Base-by-base conservation (phyloP, 1,284 basidiomycete genomes). In the Moesziomyces antarcticus region DNA sequence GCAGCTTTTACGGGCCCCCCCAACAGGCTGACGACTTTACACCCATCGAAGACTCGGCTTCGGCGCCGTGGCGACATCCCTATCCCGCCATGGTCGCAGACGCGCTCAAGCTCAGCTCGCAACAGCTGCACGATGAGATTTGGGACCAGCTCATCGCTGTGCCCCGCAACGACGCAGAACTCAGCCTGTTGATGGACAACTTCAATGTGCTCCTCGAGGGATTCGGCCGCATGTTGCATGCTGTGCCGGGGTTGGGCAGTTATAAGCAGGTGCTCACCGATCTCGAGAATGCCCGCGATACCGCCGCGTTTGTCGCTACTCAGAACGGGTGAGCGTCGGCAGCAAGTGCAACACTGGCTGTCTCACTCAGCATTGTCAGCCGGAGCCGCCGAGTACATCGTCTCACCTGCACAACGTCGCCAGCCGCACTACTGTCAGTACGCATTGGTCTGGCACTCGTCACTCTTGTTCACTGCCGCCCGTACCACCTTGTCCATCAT, bases 31-130 rank as follows among this genome's bases (percentile, higher is more conserved):
- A 47, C 16, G 50, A 56, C 21, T 58, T 50, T 35, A 69, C 53
- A 4, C 71, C 65, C 0, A 69, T 74, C 47, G 72, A 74, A 43
- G 72, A 70, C 13, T 63, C 59, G 1, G 59, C 59, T 11, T 60
- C 65, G 18, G 72, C 72, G 3, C 73, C 73, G 13, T 75, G 73
- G 73, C 27, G 68, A 0, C 73, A 75, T 37, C 73, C 73, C 0
- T 75, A 75, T 43, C 73, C 73, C 5, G 57, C 65, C 3, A 67
- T 75, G 57, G 63, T 68, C 3, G 73, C 73, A 3, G 73, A 75
- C 24, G 54, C 55, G 4, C 35, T 75, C 20, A 67, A 68, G 40
- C 37, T 75, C 1, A 56, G 53, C 40, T 21, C 24, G 1, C 68
- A 71, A 18, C 63, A 71, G 33, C 41, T 75, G 14, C 63, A 75